Evolutionary conservation across 2,329 filamentous ascomycete species (phyloP).

Genomic region (Colletotrichum horii): DNA sequence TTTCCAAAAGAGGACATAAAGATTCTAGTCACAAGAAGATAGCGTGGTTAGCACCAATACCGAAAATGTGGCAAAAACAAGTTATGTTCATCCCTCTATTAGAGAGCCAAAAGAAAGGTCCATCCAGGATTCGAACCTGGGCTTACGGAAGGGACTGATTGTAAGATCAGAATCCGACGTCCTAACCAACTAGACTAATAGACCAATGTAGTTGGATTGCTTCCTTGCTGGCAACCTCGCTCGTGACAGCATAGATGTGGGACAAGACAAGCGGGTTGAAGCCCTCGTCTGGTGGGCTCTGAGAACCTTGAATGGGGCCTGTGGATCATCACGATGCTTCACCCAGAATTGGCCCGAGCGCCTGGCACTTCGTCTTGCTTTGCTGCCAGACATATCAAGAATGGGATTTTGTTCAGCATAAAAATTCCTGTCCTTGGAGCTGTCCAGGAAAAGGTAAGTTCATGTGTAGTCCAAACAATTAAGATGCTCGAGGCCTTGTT

Average conservation of each 20-base stretch:
- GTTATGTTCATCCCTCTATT: background rate
- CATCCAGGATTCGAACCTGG: constrained; percentile 14
- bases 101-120: background rate
- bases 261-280: background rate
- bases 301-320: background rate
- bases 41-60: background rate
- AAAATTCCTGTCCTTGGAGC: background rate
- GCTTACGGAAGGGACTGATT: background rate
- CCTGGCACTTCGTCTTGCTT: background rate
- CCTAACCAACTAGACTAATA: constrained; percentile 19
- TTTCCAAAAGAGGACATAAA: background rate
- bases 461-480: background rate
- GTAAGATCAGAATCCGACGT: constrained; percentile 5
- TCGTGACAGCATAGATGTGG: background rate
- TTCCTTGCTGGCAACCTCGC: accelerated
- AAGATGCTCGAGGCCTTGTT: background rate
- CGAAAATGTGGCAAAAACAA: background rate
- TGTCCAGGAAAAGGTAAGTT: background rate
- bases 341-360: background rate
- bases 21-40: background rate
- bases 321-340: background rate
- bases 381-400: background rate
- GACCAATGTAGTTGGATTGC: background rate
- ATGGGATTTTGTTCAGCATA: background rate
- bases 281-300: background rate